Evolutionary conservation across 2,329 filamentous ascomycete species (phyloP).

Genomic region (Talaromyces pinophilus): DNA sequence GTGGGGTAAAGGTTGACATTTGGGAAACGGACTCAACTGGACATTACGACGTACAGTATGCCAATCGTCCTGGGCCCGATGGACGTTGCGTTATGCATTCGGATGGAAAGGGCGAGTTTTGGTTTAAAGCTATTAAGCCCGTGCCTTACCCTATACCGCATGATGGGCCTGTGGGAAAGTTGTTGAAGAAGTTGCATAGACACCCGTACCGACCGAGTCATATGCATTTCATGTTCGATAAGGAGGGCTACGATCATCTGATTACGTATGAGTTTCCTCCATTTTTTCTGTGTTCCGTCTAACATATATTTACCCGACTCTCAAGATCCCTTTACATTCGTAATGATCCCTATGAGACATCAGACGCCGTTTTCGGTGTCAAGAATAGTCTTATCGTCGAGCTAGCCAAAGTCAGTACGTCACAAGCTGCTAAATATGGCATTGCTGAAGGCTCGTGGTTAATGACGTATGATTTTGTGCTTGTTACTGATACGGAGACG

Average conservation of each 20-base stretch:
- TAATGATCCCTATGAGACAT: slow-evolving; percentile 77
- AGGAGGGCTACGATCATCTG: slow-evolving; percentile 73
- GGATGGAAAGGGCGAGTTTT: slow-evolving; percentile 73
- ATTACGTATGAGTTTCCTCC: slow-evolving; percentile 43
- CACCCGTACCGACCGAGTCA: slow-evolving; percentile 77
- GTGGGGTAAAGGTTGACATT: slow-evolving; percentile 71
- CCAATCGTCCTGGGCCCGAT: slow-evolving; percentile 60
- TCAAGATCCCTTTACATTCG: slow-evolving; percentile 67
- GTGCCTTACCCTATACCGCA: slow-evolving; percentile 83
- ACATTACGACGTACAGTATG: slow-evolving; percentile 79
- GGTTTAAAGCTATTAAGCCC: slow-evolving; percentile 81
- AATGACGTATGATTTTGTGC: slow-evolving; percentile 74
- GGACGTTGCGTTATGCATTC: slow-evolving; percentile 70
- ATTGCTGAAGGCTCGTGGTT: slow-evolving; percentile 65
- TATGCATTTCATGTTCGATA: slow-evolving; percentile 81
- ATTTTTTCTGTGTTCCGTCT: too few species aligned
- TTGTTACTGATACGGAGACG: slow-evolving; percentile 71
- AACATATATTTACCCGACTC: too few species aligned
- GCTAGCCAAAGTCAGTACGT: slow-evolving; percentile 54
- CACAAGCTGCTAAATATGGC: slow-evolving; percentile 62
- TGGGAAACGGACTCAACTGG: slow-evolving; percentile 69
- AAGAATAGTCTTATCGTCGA: slow-evolving; percentile 70
- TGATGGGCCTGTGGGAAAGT: slow-evolving; percentile 77
- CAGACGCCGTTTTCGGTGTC: slow-evolving; percentile 83
- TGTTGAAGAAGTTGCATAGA: slow-evolving; percentile 65